Evolutionary conservation across 2,329 filamentous ascomycete genomes (phyloP).

Genomic region (Aspergillus sp.): DNA sequence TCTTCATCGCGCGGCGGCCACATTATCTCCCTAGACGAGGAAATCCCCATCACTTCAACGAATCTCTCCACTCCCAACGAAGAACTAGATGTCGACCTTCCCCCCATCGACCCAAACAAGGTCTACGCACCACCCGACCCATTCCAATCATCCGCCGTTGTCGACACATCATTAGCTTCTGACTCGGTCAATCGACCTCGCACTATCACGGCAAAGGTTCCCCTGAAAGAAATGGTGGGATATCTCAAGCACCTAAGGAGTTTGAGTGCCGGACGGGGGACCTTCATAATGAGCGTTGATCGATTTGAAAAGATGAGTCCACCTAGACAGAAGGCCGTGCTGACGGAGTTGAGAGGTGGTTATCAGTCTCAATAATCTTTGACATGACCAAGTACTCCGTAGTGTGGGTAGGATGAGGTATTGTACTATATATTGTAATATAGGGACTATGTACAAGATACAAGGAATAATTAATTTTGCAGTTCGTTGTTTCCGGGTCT

Average conservation of each 20-base stretch:
- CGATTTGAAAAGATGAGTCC: constrained; percentile 67
- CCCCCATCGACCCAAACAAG: constrained; percentile 64
- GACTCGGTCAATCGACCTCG: constrained; percentile 48
- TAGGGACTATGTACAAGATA: not conserved
- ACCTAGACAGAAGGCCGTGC: constrained; percentile 59
- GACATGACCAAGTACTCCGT: not conserved
- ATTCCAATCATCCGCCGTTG: constrained; percentile 50
- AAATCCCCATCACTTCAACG: constrained; percentile 34
- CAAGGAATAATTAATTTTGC: not conserved
- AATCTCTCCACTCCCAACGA: constrained; percentile 19
- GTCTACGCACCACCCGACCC: constrained; percentile 90
- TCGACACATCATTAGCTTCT: constrained; percentile 23
- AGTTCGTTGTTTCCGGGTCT: not conserved
- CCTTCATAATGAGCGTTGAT: constrained; percentile 73
- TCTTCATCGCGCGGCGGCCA: constrained; percentile 71
- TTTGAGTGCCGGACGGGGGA: constrained; percentile 80
- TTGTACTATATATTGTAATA: not conserved
- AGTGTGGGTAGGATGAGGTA: not conserved
- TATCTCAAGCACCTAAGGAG: constrained; percentile 87
- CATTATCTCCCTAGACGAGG: constrained; percentile 67
- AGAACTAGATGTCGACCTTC: constrained; percentile 29
- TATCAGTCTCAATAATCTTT: constrained; percentile 12
- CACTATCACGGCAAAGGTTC: constrained; percentile 80
- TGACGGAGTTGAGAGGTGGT: constrained; percentile 46
- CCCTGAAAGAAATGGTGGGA: constrained; percentile 93